Evolutionary conservation across 768 basidiomycete species (phyloP), one percentile per base, ranked within the genome.

Genomic region (Pisolithus marmoratus): DNA sequence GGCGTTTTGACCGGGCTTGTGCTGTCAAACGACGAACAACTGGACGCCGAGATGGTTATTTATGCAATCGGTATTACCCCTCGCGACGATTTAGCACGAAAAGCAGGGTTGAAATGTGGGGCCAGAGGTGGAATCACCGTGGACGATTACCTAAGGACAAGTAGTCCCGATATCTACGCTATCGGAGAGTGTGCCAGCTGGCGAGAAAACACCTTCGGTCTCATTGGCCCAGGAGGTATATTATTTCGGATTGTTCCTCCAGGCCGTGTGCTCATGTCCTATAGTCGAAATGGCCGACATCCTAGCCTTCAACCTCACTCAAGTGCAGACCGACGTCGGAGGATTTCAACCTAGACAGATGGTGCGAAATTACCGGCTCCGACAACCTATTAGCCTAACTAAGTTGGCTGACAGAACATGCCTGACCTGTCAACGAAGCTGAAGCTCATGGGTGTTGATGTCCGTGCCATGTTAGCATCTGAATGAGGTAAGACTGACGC

Each of bases 151-250:
- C 66, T 88, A 44, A 63, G 71, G 59, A 87, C 85, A 1, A 82
- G 76, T 9, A 77, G 73, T 1, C 60, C 75, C 38, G 78, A 81
- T 48, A 77, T 87, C 6, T 88, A 79, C 56, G 86, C 87, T 6
- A 83, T 90, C 45, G 87, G 87, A 5, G 87, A 88, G 64, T 90
- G 87, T 60, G 85, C 85, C 1, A 74, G 72, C 45, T 89, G 84
- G 84, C 72, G 68, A 48, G 78, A 74, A 2, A 79, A 84, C 38
- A 80, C 76, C n/a, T 88, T 85, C 58, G 87, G 87, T 3, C 70
- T 90, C 9, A 85, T 88, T 58, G 85, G 78, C 2, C 87, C 86
- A n/a, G 85, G 86, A 38, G 74, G 75, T 73, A 56, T 61, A 61
- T 5, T 17, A 15, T 36, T 49, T 20, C 38, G 12, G 29, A 27